A percentile compares a stretch with the other conserved stretches of the same genome.
These are phyloP conservation scores for Phylloporus scabripes DNA, from an alignment of 768 basidiomycete species.

Conservation along the genomic window DNA sequence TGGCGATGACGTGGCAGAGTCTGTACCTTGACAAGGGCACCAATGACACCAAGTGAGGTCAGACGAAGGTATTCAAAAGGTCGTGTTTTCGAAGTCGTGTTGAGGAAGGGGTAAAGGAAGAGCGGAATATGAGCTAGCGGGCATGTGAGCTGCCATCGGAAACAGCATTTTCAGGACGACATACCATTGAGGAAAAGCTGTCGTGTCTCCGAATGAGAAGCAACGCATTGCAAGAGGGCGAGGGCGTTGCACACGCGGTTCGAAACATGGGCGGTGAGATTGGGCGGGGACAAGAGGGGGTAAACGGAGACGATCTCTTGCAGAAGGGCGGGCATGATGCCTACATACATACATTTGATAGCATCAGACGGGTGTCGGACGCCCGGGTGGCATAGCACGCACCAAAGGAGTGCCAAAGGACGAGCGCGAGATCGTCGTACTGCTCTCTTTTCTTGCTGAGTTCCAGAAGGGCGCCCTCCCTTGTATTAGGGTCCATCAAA, in stretches of 20 bases:
- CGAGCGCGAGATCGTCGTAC: slow-evolving; percentile 95
- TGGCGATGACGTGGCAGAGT: background rate
- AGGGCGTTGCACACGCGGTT: slow-evolving; percentile 99
- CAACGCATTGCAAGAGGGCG: slow-evolving; percentile 95
- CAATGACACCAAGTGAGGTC: slow-evolving; percentile 98
- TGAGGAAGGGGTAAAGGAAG: slow-evolving; percentile 93
- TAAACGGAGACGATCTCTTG: slow-evolving; percentile 99
- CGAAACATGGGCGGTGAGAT: slow-evolving; percentile 94
- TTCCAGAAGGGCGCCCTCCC: slow-evolving; percentile 89
- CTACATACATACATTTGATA: slow-evolving; percentile 35
- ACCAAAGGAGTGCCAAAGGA: slow-evolving; percentile 99
- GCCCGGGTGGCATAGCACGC: slow-evolving; percentile 13
- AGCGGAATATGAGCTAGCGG: slow-evolving; percentile 90
- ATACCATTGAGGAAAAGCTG: slow-evolving; percentile 91
- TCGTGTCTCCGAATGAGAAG: slow-evolving; percentile 93
- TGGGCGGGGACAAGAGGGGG: slow-evolving; percentile 90
- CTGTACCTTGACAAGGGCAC: slow-evolving; percentile 91
- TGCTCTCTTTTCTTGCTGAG: slow-evolving; percentile 98
- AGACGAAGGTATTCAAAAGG: slow-evolving; percentile 99
- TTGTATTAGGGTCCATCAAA: slow-evolving; percentile 71
- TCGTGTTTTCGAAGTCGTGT: slow-evolving; percentile 98
- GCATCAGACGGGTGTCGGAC: background rate
- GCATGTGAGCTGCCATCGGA: background rate
- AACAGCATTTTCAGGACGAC: slow-evolving; percentile 8
- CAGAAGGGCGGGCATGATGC: slow-evolving; percentile 94